Evolutionary conservation across 2,329 filamentous ascomycete genomes (phyloP).

Genomic region (Fusarium pilosicola): DNA sequence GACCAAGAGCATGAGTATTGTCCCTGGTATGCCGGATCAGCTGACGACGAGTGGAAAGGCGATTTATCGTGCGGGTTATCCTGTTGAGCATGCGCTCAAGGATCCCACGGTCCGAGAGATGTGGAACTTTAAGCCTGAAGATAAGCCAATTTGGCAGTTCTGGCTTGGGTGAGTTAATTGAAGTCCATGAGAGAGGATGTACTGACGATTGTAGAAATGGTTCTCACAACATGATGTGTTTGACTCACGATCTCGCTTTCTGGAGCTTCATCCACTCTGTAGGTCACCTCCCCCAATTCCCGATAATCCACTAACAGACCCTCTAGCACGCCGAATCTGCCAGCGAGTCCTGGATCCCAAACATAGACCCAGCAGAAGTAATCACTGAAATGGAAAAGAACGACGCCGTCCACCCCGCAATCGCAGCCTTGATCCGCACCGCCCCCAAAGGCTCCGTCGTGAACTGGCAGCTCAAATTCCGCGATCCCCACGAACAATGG

Average conservation of each 20-base stretch:
- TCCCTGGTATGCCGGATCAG: slow-evolving; percentile 19
- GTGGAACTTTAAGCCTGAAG: slow-evolving; percentile 22
- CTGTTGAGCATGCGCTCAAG: slow-evolving; percentile 20
- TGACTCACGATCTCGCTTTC: slow-evolving; percentile 22
- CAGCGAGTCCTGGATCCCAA: slow-evolving; percentile 26
- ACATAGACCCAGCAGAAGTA: slow-evolving; percentile 23
- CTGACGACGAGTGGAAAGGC: slow-evolving; percentile 20
- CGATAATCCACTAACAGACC: accelerated
- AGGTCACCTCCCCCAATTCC: accelerated
- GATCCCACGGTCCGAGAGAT: slow-evolving; percentile 23
- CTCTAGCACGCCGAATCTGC: slow-evolving; percentile 17
- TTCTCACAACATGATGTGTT: slow-evolving; percentile 23
- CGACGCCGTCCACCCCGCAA: slow-evolving; percentile 15
- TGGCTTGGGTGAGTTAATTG: slow-evolving; percentile 15
- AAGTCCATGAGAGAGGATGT: accelerated
- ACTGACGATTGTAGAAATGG: slow-evolving; percentile 12
- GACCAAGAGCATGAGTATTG: slow-evolving; percentile 21
- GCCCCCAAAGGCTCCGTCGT: slow-evolving; percentile 30
- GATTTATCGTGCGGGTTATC: slow-evolving; percentile 23
- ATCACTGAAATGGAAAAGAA: slow-evolving; percentile 30
- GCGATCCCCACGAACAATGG: slow-evolving; percentile 32
- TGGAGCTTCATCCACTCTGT: slow-evolving; percentile 33
- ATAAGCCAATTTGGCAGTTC: slow-evolving; percentile 26
- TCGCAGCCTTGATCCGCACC: slow-evolving; percentile 24
- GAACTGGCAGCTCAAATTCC: slow-evolving; percentile 33